These are phyloP conservation scores for Fusarium mangiferae DNA, from an alignment of 2,329 filamentous ascomycete genomes.

Conservation along the genomic window DNA sequence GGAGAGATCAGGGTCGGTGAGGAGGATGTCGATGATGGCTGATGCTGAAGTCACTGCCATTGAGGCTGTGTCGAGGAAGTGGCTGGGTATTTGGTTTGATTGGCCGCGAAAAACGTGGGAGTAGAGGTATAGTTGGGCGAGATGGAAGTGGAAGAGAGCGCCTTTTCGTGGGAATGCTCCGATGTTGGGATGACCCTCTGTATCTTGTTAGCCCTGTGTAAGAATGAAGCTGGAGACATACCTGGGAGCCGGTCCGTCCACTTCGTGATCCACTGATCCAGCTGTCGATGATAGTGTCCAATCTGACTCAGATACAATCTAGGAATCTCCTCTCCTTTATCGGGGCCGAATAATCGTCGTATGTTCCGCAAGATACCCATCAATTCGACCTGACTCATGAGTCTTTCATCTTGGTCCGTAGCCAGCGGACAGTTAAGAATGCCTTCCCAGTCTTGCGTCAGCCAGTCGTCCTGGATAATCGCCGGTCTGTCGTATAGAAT, in stretches of 20 bases:
- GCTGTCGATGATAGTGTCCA: constrained; percentile 46
- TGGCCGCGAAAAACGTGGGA: constrained; percentile 55
- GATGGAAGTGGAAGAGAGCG: constrained; percentile 54
- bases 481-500: constrained; percentile 69
- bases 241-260: constrained; percentile 49
- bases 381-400: constrained; percentile 67
- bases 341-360: constrained; percentile 65
- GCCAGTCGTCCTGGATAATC: constrained; percentile 66
- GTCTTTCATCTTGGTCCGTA: constrained; percentile 64
- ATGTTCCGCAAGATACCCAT: constrained; percentile 67
- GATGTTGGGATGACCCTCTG: constrained; percentile 49
- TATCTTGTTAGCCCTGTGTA: not conserved
- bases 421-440: constrained; percentile 62
- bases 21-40: constrained; percentile 56
- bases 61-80: constrained; percentile 48
- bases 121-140: constrained; percentile 55
- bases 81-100: constrained; percentile 46
- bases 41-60: constrained; percentile 53
- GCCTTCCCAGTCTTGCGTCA: constrained; percentile 66
- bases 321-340: constrained; percentile 62
- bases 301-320: constrained; percentile 62
- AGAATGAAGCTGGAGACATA: constrained; percentile 1
- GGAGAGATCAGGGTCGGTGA: constrained; percentile 55
- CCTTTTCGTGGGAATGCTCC: constrained; percentile 54
- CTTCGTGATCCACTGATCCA: constrained; percentile 52